Conservation (phyloP, 352 stramenopile species). For the Globisporangium radiosum region DNA sequence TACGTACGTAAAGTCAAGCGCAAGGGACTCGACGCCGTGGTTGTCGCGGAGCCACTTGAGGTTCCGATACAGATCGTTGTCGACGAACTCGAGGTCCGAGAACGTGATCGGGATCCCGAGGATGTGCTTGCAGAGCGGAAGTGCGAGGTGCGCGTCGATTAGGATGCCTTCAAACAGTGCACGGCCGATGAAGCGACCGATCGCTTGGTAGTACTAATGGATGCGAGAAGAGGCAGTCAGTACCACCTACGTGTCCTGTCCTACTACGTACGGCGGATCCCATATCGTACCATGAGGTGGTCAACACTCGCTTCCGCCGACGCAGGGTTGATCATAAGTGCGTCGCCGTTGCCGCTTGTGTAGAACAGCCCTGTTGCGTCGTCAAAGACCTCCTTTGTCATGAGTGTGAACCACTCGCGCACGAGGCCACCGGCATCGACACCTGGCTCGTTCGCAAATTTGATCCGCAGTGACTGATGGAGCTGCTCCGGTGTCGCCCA, state of each 20-base stretch:
- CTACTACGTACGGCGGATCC: too few relatives aligned
- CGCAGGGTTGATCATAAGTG: constrained; percentile 80
- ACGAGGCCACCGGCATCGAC: constrained; percentile 88
- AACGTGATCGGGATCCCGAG: constrained; percentile 87
- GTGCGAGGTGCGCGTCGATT: constrained; percentile 74
- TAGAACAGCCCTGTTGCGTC: constrained; percentile 79
- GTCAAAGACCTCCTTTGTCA: constrained; percentile 88
- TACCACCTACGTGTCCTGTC: too few relatives aligned
- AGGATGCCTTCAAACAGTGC: constrained; percentile 86
- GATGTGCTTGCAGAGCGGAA: constrained; percentile 88
- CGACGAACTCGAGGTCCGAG: constrained; percentile 87
- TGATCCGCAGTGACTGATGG: constrained; percentile 83
- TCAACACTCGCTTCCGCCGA: constrained; percentile 78
- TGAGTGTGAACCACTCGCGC: constrained; percentile 89
- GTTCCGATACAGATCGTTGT: constrained; percentile 85
- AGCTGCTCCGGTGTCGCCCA: constrained; percentile 80
- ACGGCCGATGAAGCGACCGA: constrained; percentile 82
- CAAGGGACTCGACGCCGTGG: constrained; percentile 68
- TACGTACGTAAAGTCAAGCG: constrained; percentile 77
- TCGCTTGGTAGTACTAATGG: constrained; percentile 75
- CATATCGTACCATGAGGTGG: constrained; percentile 62
- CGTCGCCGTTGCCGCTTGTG: constrained; percentile 61
- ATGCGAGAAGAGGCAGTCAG: too few relatives aligned
- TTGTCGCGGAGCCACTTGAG: constrained; percentile 82
- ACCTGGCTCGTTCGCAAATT: constrained; percentile 89